Percentiles rank a stretch among this genome's conserved stretches.
These are phyloP conservation scores for Vicia faba DNA, from an alignment of 306 rosid species.

Conservation along the genomic window DNA sequence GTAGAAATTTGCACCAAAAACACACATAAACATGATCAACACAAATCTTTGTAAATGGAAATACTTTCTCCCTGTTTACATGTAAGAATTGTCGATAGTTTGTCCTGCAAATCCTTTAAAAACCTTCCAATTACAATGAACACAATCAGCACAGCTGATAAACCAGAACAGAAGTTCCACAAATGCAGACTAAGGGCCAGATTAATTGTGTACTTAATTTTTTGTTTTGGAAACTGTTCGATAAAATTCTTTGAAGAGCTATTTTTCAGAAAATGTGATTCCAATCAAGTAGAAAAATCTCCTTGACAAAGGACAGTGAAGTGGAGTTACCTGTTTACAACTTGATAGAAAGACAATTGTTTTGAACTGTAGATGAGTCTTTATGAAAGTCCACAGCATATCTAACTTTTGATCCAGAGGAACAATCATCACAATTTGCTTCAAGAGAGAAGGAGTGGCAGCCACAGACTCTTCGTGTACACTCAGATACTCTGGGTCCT, in stretches of 20 bases:
- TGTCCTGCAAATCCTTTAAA: constrained; percentile 21
- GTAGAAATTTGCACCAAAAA: constrained; percentile 12
- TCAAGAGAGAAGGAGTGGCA: constrained; percentile 80
- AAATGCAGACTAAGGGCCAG: constrained; percentile 3
- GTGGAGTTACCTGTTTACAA: constrained; percentile 70
- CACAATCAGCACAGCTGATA: background rate
- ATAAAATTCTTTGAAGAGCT: background rate
- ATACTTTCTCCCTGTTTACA: background rate
- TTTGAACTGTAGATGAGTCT: constrained; percentile 78
- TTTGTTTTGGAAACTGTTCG: too few species aligned
- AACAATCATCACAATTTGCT: constrained; percentile 75
- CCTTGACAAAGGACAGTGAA: constrained; percentile 18
- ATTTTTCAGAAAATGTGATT: constrained; percentile 18
- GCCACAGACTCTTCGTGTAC: constrained; percentile 84
- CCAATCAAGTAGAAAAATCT: constrained; percentile 13
- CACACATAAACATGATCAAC: constrained; percentile 14
- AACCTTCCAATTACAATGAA: background rate
- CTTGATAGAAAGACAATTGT: constrained; percentile 84
- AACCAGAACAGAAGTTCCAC: constrained; percentile 11
- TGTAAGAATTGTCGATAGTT: background rate
- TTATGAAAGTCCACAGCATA: constrained; percentile 92
- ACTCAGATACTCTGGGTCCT: constrained; percentile 93
- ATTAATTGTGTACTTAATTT: background rate
- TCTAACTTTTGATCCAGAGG: constrained; percentile 80
- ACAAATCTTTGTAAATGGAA: constrained; percentile 14